A percentile compares a stretch with the other conserved stretches of the same genome.
Evolutionary conservation across 1,284 basidiomycete genomes (phyloP).

Genomic region (Tilletiaria anomala): DNA sequence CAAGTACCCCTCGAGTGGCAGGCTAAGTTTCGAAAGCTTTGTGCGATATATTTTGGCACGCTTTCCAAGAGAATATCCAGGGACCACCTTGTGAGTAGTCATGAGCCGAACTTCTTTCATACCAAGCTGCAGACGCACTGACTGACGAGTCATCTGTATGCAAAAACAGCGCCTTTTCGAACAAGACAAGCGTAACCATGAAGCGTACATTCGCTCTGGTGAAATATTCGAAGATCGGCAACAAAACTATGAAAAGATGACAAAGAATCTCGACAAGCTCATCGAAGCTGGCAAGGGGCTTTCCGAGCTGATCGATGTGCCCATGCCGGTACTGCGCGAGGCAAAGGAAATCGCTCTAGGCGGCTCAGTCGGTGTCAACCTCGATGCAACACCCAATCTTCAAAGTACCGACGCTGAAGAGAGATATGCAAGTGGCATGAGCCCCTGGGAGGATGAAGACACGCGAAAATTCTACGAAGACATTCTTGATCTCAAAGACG

Average conservation of each 20-base stretch:
- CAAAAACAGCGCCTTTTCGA: conserved; percentile 80
- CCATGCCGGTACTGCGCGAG: conserved; percentile 61
- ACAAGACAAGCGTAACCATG: conserved; percentile 87
- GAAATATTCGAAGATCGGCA: conserved; percentile 99
- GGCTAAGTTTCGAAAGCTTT: conserved; percentile 78
- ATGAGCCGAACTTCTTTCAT: not conserved
- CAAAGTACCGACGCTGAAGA: conserved; percentile 22
- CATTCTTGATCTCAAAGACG: conserved; percentile 73
- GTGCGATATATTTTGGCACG: conserved; percentile 79
- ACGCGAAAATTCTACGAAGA: conserved; percentile 89
- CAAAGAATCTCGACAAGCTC: conserved; percentile 80
- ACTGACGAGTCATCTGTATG: conserved; percentile 8
- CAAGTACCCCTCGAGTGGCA: conserved; percentile 60
- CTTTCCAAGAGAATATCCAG: conserved; percentile 79
- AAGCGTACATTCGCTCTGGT: conserved; percentile 94
- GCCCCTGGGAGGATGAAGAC: conserved; percentile 92
- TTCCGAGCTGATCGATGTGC: conserved; percentile 69
- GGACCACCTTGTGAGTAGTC: conserved; percentile 50
- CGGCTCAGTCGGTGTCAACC: conserved; percentile 43
- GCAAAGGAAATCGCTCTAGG: conserved; percentile 51
- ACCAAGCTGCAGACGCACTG: not conserved
- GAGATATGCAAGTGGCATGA: conserved; percentile 49
- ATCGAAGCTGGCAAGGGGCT: conserved; percentile 47
- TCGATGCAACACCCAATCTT: conserved; percentile 41
- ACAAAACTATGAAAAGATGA: conserved; percentile 96